These are phyloP conservation scores for Alternaria burnsii DNA, from an alignment of 2,329 filamentous ascomycete species.

Conservation along the genomic window DNA sequence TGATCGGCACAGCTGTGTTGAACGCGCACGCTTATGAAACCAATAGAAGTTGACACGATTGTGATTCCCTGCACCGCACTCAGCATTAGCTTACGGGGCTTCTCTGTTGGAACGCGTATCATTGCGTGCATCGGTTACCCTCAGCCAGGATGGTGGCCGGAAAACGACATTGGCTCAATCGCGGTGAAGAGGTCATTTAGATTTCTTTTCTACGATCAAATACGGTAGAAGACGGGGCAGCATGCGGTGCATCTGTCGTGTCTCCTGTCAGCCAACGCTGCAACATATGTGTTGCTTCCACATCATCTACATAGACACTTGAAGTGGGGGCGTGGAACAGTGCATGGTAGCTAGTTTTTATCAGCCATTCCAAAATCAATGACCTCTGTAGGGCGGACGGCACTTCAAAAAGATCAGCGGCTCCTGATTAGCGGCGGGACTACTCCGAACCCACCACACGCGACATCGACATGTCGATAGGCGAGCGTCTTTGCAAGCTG, in stretches of 20 bases:
- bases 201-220: background rate
- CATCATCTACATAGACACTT: background rate
- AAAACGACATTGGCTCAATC: background rate
- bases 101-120: background rate
- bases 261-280: background rate
- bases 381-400: background rate
- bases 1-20: conserved; percentile 5
- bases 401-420: background rate
- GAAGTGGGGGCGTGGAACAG: background rate
- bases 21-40: background rate
- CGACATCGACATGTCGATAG: background rate
- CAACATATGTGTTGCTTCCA: background rate
- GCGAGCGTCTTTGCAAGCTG: conserved; percentile 1
- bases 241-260: conserved; percentile 1
- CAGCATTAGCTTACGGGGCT: background rate
- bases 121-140: background rate
- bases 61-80: background rate
- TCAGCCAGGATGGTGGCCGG: background rate
- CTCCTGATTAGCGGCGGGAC: conserved; percentile 8
- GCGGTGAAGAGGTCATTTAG: background rate
- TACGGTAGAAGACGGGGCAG: background rate
- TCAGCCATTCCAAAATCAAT: background rate
- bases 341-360: background rate
- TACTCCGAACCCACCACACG: conserved; percentile 1
- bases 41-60: background rate